Evolutionary conservation across 2,329 filamentous ascomycete genomes (phyloP), one percentile per base, ranked within the genome.

Genomic region (Colletotrichum coccodes): DNA sequence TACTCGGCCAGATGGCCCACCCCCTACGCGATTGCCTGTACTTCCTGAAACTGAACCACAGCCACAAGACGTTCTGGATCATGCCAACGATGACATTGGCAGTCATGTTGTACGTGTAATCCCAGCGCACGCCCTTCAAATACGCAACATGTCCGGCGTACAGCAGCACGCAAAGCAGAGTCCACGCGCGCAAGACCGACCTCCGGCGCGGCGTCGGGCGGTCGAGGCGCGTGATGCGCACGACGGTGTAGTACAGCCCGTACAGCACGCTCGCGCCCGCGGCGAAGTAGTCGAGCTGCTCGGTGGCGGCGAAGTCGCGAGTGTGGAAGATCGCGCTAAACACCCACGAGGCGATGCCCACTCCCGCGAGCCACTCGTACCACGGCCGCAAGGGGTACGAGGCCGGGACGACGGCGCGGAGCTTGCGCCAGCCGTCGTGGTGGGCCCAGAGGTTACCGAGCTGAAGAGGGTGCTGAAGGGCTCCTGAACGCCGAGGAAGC

Each of bases 51-150:
- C 92, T 95, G 81, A 97, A 98, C 79, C 89, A 92, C 49, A 87
- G 93, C 96, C 96, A 98, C 66, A 98, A 82, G 4, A 91, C 60
- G 75, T 98, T 97, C 77, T 94, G 91, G 5, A 95, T 79, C 46
- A 94, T 84, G 4, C 96, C 96, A 12, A 92, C 89, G 3, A 87
- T 89, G 23, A 99, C 93, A 76, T 98, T 99, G 59, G 95, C 96
- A 1, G 92, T 90, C 94, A 99, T 98, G 79, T 99, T 99, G 83
- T 99, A 99, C 6, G 92, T 92, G 79, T 99, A 99, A 80, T 98
- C 93, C 93, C 96, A 99, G 21, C 86, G 85, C 85, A 95, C 93
- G 73, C 94, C 89, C 76, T 92, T 94, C 62, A 99, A 86, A 79
- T 97, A 99, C 52, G 84, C 87, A 54, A 98, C 90, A 78, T 99